These are phyloP conservation scores for Pseudocercospora fuligena DNA, from an alignment of 2,329 filamentous ascomycete genomes.

Conservation along the genomic window DNA sequence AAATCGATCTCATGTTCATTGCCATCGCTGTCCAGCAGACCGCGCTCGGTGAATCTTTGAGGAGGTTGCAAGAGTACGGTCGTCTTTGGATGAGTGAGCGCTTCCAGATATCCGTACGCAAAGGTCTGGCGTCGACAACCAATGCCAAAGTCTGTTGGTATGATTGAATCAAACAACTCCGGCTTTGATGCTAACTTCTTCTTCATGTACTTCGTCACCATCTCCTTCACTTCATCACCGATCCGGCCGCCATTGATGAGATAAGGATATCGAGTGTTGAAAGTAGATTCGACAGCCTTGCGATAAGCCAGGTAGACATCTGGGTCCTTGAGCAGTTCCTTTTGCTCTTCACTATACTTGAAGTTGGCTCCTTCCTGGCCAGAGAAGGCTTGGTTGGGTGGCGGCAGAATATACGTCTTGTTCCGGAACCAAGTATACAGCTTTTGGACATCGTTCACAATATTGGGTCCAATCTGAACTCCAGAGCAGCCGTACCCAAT, in stretches of 20 bases:
- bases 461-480: slow-evolving; percentile 30
- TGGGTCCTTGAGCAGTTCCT: slow-evolving; percentile 29
- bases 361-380: slow-evolving; percentile 31
- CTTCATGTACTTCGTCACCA: slow-evolving; percentile 29
- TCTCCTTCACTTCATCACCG: slow-evolving; percentile 22
- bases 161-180: slow-evolving; percentile 27
- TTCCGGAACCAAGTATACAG: slow-evolving; percentile 33
- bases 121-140: slow-evolving; percentile 29
- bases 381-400: slow-evolving; percentile 28
- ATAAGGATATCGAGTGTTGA: slow-evolving; percentile 27
- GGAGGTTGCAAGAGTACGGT: slow-evolving; percentile 24
- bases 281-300: slow-evolving; percentile 28
- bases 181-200: slow-evolving; percentile 27
- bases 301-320: slow-evolving; percentile 31
- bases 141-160: slow-evolving; percentile 30
- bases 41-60: slow-evolving; percentile 25
- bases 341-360: slow-evolving; percentile 60
- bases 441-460: slow-evolving; percentile 26
- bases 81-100: slow-evolving; percentile 27
- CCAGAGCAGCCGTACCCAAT: slow-evolving; percentile 30
- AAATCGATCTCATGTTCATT: slow-evolving; percentile 27
- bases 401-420: slow-evolving; percentile 29
- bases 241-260: slow-evolving; percentile 31
- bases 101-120: slow-evolving; percentile 31
- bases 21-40: slow-evolving; percentile 27